Evolutionary conservation across 495 filamentous ascomycete genomes (phyloP), one percentile per base, ranked within the genome.

Genomic region (Hypoxylon fragiforme): DNA sequence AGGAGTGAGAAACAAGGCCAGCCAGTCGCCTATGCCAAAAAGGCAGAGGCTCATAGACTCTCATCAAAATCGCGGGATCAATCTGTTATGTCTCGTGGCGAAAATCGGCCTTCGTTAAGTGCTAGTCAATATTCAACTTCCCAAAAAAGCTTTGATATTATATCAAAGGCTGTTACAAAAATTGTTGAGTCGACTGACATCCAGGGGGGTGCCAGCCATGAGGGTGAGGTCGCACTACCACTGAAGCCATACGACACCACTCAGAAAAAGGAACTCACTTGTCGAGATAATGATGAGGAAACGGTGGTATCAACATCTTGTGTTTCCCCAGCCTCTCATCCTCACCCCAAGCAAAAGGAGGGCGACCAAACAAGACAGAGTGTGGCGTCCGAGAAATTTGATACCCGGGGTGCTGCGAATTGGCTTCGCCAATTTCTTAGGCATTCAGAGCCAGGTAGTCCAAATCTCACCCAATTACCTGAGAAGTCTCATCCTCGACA

Each of bases 351-450:
- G 16, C 30, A 18, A 7, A 44, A 18, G n/a, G 28, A 43, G 2
- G 12, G 12, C 0, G 32, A 50, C 21, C 26, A 49, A 21, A 7
- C 35, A 7, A 47, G 42, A 19, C 19, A 62, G 15, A 21, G 38
- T 4, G 30, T 22, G 45, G 15, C 32, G 5, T 14, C 54, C 13
- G 50, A 50, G 11, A 38, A 20, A 26, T 18, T 44, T 35, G 54
- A 58, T 21, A 36, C 61, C 6, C 36, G 47, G 40, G 54, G 51
- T 36, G 56, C 54, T 42, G 39, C 52, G 14, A 12, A 39, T 8
- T 67, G 65, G 65, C 50, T 67, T 52, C 57, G 65, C n/a, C 57
- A 64, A 2, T 22, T 67, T 13, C 44, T 67, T 5, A 60, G 63
- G 4, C 45, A 64, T 60, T 21, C 57, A 12, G 63, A 60, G 26